Percentiles rank a stretch among this genome's conserved stretches.
Evolutionary conservation across 345 rosid species (phyloP).

Genomic region (Ceriops tagal): DNA sequence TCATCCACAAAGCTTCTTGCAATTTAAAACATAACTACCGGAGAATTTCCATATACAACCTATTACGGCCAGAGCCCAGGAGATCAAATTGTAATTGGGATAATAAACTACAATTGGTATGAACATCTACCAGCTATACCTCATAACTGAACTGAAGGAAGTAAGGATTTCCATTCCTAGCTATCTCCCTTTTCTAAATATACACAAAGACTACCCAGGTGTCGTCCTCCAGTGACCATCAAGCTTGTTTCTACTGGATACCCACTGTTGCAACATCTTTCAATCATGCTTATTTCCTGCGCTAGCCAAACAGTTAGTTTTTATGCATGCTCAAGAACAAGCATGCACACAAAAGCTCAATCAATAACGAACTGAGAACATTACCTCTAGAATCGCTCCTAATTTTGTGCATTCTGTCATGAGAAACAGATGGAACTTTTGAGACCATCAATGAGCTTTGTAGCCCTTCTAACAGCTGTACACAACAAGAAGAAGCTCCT

Average conservation of each 20-base stretch:
- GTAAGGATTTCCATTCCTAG: constrained; percentile 39
- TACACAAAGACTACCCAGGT: constrained; percentile 39
- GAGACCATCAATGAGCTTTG: constrained; percentile 82
- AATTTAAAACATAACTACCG: constrained; percentile 14
- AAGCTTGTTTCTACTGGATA: constrained; percentile 13
- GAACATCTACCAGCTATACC: constrained; percentile 45
- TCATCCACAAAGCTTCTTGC: no score
- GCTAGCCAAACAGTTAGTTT: constrained; percentile 11
- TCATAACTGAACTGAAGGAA: constrained; percentile 29
- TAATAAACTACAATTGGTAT: constrained; percentile 27
- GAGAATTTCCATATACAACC: constrained; percentile 41
- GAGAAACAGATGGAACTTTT: constrained; percentile 70
- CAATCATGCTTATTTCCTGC: constrained; percentile 62
- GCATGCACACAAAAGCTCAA: not conserved
- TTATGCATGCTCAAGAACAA: not conserved
- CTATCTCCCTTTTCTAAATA: constrained; percentile 37
- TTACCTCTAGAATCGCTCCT: constrained; percentile 25
- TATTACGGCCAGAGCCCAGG: constrained; percentile 22
- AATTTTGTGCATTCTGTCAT: constrained; percentile 58
- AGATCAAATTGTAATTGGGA: constrained; percentile 26
- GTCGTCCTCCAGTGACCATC: constrained; percentile 20
- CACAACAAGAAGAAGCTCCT: not conserved
- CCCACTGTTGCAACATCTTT: constrained; percentile 16
- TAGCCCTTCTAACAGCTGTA: constrained; percentile 88
- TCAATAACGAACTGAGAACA: constrained; percentile 1